Evolutionary conservation across 1,284 basidiomycete species (phyloP), one percentile per base, ranked within the genome.

Genomic region (Apiotrichum domesticum): DNA sequence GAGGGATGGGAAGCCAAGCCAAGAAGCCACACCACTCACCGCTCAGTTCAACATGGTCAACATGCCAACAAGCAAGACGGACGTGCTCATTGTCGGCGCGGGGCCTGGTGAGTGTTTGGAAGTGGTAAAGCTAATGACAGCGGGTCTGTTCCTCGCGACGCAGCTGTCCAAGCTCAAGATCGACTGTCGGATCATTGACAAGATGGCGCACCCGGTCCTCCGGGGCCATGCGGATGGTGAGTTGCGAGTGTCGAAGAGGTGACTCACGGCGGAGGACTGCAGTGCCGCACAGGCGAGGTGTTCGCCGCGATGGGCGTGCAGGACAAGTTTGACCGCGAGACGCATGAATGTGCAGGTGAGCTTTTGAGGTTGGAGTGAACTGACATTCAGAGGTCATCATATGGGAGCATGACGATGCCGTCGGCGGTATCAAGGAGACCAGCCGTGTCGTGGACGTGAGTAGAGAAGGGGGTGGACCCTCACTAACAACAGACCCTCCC

Each of bases 271-370:
- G 37, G 35, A 49, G 47, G 55, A 7, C 52, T 63, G 42, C 65
- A 65, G 57, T 67, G 63, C 59, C 62, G 70, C 7, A 71, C 70
- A 3, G 65, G 67, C 54, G 70, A 71, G 56, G 67, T 71, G 33
- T 70, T 70, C 46, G 63, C 67, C 35, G 59, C 64, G 10, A 59
- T 71, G 14, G 67, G 66, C 42, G 59, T 65, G 5, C 58, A 68
- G 15, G 51, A 63, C 1, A 56, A 65, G 43, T 63, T 68, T 40
- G 59, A 64, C 14, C 64, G 63, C 35, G 67, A 65, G 51, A 63
- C 54, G 35, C 58, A 61, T 54, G 66, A 61, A 62, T 63, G 59
- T 45, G 66, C 64, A 29, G 48, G 61, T 56, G 51, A 44, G 41
- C 14, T 11, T 6, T 15, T 42, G 37, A 39, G 37, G 66, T 63